Evolutionary conservation across 2,329 filamentous ascomycete genomes (phyloP).

Genomic region (Chrysoporthe deuterocubensis): DNA sequence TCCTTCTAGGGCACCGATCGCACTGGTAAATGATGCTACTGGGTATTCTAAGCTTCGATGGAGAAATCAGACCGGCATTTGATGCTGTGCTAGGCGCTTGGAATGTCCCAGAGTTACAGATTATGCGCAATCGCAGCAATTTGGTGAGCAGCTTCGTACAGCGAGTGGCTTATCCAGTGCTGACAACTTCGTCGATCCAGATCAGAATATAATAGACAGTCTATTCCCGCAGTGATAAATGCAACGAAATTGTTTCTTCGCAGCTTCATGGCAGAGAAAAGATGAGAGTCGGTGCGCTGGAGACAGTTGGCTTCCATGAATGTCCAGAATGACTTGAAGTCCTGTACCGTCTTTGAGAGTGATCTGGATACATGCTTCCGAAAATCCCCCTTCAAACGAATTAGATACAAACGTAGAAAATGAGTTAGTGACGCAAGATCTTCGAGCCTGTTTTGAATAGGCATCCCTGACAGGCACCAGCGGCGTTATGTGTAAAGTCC

Average conservation of each 20-base stretch:
- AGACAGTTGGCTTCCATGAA: slow-evolving; percentile 46
- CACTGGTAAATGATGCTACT: too few species aligned
- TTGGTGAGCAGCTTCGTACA: slow-evolving; percentile 11
- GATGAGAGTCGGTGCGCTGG: slow-evolving; percentile 45
- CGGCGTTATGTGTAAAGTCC: slow-evolving; percentile 38
- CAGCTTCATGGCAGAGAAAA: slow-evolving; percentile 36
- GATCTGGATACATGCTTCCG: slow-evolving; percentile 47
- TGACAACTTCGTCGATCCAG: slow-evolving; percentile 13
- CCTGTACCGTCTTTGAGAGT: slow-evolving; percentile 37
- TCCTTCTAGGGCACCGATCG: too few species aligned
- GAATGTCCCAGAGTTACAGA: slow-evolving; percentile 9
- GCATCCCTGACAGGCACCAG: slow-evolving; percentile 54
- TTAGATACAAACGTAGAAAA: too few species aligned
- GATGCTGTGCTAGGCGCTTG: too few species aligned
- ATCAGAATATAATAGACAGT: neutral
- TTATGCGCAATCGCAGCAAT: slow-evolving; percentile 13
- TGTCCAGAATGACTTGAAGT: slow-evolving; percentile 39
- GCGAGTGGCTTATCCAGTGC: neutral
- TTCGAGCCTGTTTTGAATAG: too few species aligned
- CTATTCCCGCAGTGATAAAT: too few species aligned
- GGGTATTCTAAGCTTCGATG: too few species aligned
- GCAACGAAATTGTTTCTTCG: neutral
- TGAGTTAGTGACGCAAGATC: too few species aligned
- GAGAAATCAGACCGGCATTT: too few species aligned
- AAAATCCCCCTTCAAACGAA: slow-evolving; percentile 39